A percentile compares a stretch with the other conserved stretches of the same genome.
Conservation (phyloP, 208 protist species). For the Leishmania tropica region DNA sequence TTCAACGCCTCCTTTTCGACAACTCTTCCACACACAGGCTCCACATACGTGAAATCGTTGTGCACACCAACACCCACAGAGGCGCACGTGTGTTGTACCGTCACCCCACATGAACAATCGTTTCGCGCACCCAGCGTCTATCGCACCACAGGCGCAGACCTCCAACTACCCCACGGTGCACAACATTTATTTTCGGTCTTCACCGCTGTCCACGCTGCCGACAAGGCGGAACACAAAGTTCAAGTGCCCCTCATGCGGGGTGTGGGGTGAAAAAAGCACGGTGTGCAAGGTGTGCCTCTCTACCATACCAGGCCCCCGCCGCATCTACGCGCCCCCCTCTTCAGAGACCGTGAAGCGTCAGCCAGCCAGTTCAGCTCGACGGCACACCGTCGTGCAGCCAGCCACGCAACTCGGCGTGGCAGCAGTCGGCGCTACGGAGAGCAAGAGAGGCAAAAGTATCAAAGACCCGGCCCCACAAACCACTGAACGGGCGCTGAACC, state of each 20-base stretch:
- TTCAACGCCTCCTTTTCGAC: neutral
- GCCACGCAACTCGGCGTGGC: neutral
- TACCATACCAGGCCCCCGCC: conserved; percentile 17
- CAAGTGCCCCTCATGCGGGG: conserved; percentile 28
- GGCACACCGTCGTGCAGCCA: neutral
- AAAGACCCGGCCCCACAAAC: neutral
- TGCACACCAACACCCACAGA: neutral
- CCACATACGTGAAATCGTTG: neutral
- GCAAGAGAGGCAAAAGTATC: neutral
- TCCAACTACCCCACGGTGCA: conserved; percentile 31
- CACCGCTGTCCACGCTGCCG: neutral
- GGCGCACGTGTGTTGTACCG: neutral
- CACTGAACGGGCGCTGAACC: neutral
- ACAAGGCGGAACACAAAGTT: conserved; percentile 23
- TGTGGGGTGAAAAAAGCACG: conserved; percentile 28
- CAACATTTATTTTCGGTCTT: conserved; percentile 24
- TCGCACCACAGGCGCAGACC: conserved; percentile 25
- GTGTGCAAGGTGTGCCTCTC: conserved; percentile 19
- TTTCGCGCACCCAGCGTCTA: neutral
- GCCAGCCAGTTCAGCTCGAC: neutral
- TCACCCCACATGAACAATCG: conserved; percentile 1
- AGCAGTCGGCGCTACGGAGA: neutral
- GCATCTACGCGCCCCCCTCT: conserved; percentile 5
- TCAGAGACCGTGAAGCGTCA: neutral
- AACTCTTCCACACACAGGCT: neutral